Conservation (phyloP, 352 stramenopile genomes). For the Phytopythium mirpurense region DNA sequence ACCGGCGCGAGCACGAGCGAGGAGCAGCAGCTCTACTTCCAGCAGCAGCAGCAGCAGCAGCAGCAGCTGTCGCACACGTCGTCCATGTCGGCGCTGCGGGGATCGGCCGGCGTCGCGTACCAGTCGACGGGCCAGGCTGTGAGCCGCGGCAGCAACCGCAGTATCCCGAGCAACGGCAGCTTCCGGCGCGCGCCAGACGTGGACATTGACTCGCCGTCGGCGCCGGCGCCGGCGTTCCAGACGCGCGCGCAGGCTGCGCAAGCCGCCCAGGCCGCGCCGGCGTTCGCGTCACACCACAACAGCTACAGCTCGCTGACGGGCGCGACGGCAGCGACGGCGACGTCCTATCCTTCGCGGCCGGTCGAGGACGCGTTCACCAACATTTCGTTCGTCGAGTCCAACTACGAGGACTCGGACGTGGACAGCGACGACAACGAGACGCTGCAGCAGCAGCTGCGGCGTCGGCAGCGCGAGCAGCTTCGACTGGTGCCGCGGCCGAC, state of each 20-base stretch:
- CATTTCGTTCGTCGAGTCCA: slow-evolving; percentile 43
- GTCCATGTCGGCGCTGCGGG: slow-evolving; percentile 2
- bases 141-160: slow-evolving; percentile 13
- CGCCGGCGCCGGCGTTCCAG: slow-evolving; percentile 9
- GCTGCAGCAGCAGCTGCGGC: background rate
- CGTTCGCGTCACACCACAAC: background rate
- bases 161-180: slow-evolving; percentile 30
- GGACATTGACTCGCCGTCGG: slow-evolving; percentile 16
- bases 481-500: slow-evolving; percentile 20
- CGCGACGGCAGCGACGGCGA: background rate
- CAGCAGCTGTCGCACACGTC: slow-evolving; percentile 2
- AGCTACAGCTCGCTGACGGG: background rate
- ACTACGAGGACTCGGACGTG: slow-evolving; percentile 50
- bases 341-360: slow-evolving; percentile 1
- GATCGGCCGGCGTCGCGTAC: slow-evolving; percentile 28
- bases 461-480: background rate
- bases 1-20: slow-evolving; percentile 12
- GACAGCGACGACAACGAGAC: slow-evolving; percentile 22
- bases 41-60: slow-evolving; percentile 2
- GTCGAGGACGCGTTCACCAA: slow-evolving; percentile 43
- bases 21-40: background rate
- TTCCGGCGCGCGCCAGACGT: slow-evolving; percentile 38
- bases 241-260: background rate
- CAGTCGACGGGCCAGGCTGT: slow-evolving; percentile 25
- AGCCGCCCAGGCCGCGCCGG: slow-evolving; percentile 7